phyloP scores from a whole-genome alignment of 352 stramenopile genomes.

The Pythium biforme region DNA sequence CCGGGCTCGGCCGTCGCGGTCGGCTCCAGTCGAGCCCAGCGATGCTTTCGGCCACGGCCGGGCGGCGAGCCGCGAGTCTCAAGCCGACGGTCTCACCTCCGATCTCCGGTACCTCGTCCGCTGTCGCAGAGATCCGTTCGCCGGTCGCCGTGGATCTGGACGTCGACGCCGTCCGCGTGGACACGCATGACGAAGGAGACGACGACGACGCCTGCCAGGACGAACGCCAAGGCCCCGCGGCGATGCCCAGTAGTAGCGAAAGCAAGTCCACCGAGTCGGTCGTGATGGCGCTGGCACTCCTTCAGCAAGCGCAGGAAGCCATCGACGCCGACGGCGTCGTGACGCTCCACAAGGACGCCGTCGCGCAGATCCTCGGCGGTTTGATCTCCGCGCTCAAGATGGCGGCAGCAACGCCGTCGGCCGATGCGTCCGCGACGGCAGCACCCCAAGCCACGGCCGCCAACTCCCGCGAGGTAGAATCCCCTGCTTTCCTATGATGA shows the following conservation, averaged over 20 bases:
- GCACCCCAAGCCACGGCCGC: background rate
- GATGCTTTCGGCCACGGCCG: conserved; percentile 5
- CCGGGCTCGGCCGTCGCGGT: background rate
- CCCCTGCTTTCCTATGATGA: background rate
- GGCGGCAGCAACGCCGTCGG: conserved; percentile 27
- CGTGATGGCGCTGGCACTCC: conserved; percentile 53
- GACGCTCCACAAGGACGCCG: conserved; percentile 42
- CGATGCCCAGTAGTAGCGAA: no score
- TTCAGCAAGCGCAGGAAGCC: conserved; percentile 55
- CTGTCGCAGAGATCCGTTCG: background rate
- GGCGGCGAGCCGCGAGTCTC: background rate
- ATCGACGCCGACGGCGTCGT: conserved; percentile 30
- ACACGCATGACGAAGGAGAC: background rate
- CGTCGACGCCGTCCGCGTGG: background rate
- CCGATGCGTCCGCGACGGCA: background rate
- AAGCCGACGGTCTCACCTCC: background rate
- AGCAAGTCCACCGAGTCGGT: conserved; percentile 29
- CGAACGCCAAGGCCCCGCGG: background rate
- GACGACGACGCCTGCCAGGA: conserved; percentile 3
- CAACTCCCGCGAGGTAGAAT: conserved; percentile 8
- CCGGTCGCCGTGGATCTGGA: background rate
- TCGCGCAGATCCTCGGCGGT: conserved; percentile 61
- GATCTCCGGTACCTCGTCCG: background rate
- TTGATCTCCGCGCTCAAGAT: conserved; percentile 60
- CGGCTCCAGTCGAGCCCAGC: conserved; percentile 23